Evolutionary conservation across 805 yeast genomes (phyloP), one percentile per base, ranked within the genome.

Genomic region (Wickerhamomyces subpelliculosus): DNA sequence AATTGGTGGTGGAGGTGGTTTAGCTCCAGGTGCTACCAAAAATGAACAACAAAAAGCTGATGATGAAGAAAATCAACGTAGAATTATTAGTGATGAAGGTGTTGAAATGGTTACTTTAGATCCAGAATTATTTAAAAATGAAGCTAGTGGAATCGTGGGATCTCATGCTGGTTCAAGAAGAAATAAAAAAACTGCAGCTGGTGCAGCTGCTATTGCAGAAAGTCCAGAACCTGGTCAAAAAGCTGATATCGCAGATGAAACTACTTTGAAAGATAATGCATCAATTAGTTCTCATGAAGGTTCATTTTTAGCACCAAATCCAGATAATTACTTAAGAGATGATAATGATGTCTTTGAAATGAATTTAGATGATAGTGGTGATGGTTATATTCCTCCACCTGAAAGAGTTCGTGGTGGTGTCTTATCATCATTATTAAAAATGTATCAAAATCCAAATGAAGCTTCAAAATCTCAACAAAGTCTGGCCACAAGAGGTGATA

Each of bases 331-430:
- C 36, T 47, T 62, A 5, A 54, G 65, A 30, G 51, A 47, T 29
- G 48, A 46, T 12, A 47, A 43, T 2, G 49, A 50, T 6, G 52
- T 57, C 18, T 50, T 51, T 31, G 57, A 56, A 6, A 45, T 48
- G 19, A 55, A 58, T 22, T 56, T 55, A 14, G 60, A 54, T 16
- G 58, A 49, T 16, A 57, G 49, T 26, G 60, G 51, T 18, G 72
- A 61, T 14, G 55, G 52, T 23, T 76, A 73, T 38, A 71, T 78
- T 2, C 73, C 80, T 0, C 76, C 82, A 7, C 84, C 83, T 0
- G 65, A 70, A 30, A 73, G 72, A 37, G 89, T 86, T 11, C 82
- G 82, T 48, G 88, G 88, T 20, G 96, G 97, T 58, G 90, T 88
- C 14, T 68, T 88, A 22, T 84, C 95, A 0, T 77, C 90, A 2